Conservation (phyloP, 495 filamentous ascomycete genomes). For the Tetracladium setigerum region DNA sequence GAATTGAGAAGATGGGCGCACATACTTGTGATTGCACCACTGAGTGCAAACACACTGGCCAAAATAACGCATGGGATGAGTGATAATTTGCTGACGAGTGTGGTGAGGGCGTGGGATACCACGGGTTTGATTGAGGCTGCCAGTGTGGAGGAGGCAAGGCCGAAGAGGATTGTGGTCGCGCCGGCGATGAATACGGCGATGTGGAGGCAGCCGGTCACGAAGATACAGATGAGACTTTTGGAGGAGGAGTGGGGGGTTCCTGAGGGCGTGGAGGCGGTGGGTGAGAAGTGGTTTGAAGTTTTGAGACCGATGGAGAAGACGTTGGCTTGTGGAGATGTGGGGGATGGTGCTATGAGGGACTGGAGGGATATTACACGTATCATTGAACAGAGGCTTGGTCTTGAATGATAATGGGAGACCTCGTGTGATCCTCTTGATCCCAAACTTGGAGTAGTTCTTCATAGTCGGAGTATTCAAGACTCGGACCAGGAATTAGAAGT, state of each 20-base stretch:
- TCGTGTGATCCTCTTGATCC: neutral
- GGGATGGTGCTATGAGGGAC: conserved; percentile 69
- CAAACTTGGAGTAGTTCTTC: too few species aligned
- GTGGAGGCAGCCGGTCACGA: conserved; percentile 80
- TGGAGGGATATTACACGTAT: conserved; percentile 63
- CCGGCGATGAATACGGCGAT: conserved; percentile 86
- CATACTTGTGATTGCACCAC: conserved; percentile 70
- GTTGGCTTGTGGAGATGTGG: conserved; percentile 77
- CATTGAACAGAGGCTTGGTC: conserved; percentile 36
- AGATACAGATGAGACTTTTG: conserved; percentile 57
- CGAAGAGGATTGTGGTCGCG: conserved; percentile 19
- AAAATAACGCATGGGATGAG: conserved; percentile 63
- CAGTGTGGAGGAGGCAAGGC: neutral
- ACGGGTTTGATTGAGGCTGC: conserved; percentile 47
- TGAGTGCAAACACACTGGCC: conserved; percentile 72
- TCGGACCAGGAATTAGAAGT: too few species aligned
- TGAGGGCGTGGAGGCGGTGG: neutral
- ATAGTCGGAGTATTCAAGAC: too few species aligned
- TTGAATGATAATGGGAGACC: neutral
- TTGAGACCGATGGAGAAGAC: conserved; percentile 61
- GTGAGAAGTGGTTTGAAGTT: conserved; percentile 67
- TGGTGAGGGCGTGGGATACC: conserved; percentile 86
- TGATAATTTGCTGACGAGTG: conserved; percentile 60
- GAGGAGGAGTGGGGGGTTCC: conserved; percentile 64
- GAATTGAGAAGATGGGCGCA: conserved; percentile 76